Evolutionary conservation across 2,329 filamentous ascomycete species (phyloP).

Genomic region (Arthroderma uncinatum): DNA sequence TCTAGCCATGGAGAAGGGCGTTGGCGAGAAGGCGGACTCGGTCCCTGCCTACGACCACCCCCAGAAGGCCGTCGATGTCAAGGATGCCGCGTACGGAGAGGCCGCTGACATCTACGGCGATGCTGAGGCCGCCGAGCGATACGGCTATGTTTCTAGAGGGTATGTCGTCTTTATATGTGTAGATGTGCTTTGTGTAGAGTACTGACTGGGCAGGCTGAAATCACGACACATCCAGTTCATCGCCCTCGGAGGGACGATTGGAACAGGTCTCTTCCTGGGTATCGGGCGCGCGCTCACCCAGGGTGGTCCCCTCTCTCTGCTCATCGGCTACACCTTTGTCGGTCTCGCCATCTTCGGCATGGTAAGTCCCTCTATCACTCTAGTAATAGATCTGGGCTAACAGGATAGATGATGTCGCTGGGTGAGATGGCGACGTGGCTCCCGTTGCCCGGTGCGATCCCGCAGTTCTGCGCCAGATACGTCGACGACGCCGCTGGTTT

Average conservation of each 20-base stretch:
- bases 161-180: constrained; percentile 18
- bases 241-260: constrained; percentile 48
- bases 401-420: constrained; percentile 28
- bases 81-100: constrained; percentile 31
- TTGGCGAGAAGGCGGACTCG: neutral
- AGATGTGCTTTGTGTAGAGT: constrained; percentile 13
- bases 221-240: constrained; percentile 50
- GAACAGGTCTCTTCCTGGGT: constrained; percentile 46
- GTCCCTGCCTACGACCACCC: neutral
- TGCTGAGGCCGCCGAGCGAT: constrained; percentile 40
- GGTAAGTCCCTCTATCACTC: constrained; percentile 13
- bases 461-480: constrained; percentile 31
- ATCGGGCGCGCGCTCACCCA: constrained; percentile 43
- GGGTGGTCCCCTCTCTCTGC: constrained; percentile 29
- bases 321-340: constrained; percentile 42
- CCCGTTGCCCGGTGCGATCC: constrained; percentile 40
- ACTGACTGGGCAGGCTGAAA: constrained; percentile 28
- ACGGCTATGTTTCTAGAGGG: constrained; percentile 43
- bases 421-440: constrained; percentile 42
- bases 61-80: constrained; percentile 16
- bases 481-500: constrained; percentile 42
- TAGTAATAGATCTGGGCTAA: neutral
- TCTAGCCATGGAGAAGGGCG: constrained; percentile 3
- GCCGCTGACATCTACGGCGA: constrained; percentile 45
- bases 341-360: constrained; percentile 38